Base-by-base conservation (phyloP, 148 eudicot species). In the Agrostemma githago region DNA sequence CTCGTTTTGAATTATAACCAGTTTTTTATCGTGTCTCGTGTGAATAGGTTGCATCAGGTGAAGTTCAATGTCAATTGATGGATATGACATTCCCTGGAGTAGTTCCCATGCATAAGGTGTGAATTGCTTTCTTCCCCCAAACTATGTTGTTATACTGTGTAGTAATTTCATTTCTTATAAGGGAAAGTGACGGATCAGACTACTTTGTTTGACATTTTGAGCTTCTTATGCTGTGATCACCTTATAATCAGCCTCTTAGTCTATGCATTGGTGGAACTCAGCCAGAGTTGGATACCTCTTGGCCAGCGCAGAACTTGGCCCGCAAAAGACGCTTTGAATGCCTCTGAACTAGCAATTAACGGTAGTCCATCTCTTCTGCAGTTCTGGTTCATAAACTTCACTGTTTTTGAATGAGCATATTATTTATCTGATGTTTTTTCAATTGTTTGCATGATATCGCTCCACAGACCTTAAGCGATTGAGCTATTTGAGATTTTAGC, bases 41-140 rank as follows among this genome's bases (percentile, higher is more conserved):
- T 80, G 51, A 34, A 62, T 75, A 93, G 98, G 98, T 92, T 82
- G 94, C 96, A 77, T 82, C 96, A 3, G 97, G 98, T 58, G 97
- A 97, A 60, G 97, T 89, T 79, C 98, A 95, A 77, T 95, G 98
- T 72, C 98, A 95, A 84, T 82, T 95, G 87, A 86, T 95, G 92
- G 97, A 95, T 82, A 86, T 89, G 93, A 83, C 87, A 73, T 74
- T 83, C 75, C 88, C 97, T 2, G 96, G 97, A 61, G 82, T 80
- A 64, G 98, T 95, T 81, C 98, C 98, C 5, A 92, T 95, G 97
- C 93, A 95, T 79, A 95, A 92, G 91, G 96, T 91, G 48, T 80
- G 76, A 6, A 71, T 54, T 20, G 38, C 17, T 21, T 80, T 43
- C 53, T 74, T 40, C 14, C 5, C 65, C 4, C 19, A 56, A 40